These are phyloP conservation scores for Metschnikowia aberdeeniae DNA, from an alignment of 805 yeast genomes.

Conservation along the genomic window DNA sequence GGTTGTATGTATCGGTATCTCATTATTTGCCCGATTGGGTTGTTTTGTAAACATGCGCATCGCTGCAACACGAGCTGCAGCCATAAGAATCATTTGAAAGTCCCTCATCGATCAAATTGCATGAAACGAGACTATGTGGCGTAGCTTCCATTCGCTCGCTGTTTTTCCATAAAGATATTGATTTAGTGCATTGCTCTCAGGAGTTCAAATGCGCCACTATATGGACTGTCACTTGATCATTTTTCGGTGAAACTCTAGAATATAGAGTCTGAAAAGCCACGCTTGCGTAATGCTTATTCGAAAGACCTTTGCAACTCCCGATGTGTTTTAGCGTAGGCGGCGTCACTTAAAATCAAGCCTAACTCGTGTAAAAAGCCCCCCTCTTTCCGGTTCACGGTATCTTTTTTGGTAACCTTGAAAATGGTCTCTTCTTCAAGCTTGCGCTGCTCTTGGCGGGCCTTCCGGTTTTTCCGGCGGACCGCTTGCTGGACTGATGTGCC, in stretches of 20 bases:
- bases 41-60: slow-evolving; percentile 1
- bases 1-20: slow-evolving; percentile 1
- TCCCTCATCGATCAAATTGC: too few species aligned
- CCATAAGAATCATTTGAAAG: too few species aligned
- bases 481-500: slow-evolving; percentile 30
- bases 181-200: too few species aligned
- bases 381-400: not conserved
- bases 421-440: slow-evolving; percentile 5
- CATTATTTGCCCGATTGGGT: slow-evolving; percentile 1
- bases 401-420: not conserved
- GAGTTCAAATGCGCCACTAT: too few species aligned
- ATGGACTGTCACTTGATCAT: too few species aligned
- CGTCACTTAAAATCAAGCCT: slow-evolving; percentile 1
- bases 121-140: too few species aligned
- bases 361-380: not conserved
- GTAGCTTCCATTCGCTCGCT: too few species aligned
- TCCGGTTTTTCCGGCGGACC: slow-evolving; percentile 21
- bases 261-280: too few species aligned
- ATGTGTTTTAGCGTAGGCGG: not conserved
- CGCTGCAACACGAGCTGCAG: not conserved
- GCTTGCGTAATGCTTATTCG: too few species aligned
- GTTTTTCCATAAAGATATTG: too few species aligned
- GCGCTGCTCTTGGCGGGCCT: slow-evolving; percentile 10
- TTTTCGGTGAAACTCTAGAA: too few species aligned
- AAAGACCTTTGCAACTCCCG: too few species aligned